Percentiles rank a stretch among this genome's conserved stretches.
phyloP scores from a whole-genome alignment of 2,329 filamentous ascomycete species.

The Tolypocladium ovalisporum region DNA sequence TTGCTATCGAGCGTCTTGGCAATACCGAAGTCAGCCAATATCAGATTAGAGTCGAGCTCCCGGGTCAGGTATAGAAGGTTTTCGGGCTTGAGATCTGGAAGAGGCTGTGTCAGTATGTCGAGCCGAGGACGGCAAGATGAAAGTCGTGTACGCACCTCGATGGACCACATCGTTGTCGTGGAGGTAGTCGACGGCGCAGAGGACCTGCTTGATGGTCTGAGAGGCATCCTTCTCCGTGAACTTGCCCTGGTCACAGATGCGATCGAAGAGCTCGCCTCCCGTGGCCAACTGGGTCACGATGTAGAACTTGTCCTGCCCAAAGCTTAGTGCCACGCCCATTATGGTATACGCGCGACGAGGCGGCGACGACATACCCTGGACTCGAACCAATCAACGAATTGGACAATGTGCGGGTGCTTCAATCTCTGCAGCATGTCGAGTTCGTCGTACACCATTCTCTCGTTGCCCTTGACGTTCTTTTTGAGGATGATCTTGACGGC shows the following conservation, averaged over 20 bases:
- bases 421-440: slow-evolving; percentile 85
- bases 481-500: slow-evolving; percentile 99
- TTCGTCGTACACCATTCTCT: slow-evolving; percentile 98
- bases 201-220: slow-evolving; percentile 87
- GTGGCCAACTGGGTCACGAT: slow-evolving; percentile 95
- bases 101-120: background rate
- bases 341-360: background rate
- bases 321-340: background rate
- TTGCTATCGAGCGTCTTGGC: slow-evolving; percentile 93
- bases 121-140: background rate
- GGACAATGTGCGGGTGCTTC: slow-evolving; percentile 90
- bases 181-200: slow-evolving; percentile 87
- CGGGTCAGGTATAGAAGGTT: slow-evolving; percentile 89
- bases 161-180: slow-evolving; percentile 94
- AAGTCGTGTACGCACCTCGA: slow-evolving; percentile 49
- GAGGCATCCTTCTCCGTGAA: slow-evolving; percentile 98
- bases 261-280: slow-evolving; percentile 92
- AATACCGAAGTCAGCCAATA: slow-evolving; percentile 95
- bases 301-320: slow-evolving; percentile 87
- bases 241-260: slow-evolving; percentile 94
- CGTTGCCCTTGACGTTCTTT: slow-evolving; percentile 97
- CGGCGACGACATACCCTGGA: slow-evolving; percentile 57
- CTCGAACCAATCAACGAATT: slow-evolving; percentile 98
- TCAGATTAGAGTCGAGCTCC: slow-evolving; percentile 68
- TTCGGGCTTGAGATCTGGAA: slow-evolving; percentile 86